Conservation (phyloP, 169 alveolate genomes). For the Plasmodium yoelii region DNA sequence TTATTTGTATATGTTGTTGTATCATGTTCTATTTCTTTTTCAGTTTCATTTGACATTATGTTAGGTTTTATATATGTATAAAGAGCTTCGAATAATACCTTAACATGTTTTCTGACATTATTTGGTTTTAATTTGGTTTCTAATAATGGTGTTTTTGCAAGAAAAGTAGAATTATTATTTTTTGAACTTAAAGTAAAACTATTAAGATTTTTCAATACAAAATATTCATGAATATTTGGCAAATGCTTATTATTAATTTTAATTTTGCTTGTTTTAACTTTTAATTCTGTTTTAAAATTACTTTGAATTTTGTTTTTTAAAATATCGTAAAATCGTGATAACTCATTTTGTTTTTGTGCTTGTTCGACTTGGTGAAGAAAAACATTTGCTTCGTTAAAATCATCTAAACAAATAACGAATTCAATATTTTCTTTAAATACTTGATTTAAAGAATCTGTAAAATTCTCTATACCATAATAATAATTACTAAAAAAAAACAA, state of each 20-base stretch:
- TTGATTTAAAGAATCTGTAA: constrained; percentile 18
- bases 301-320: constrained; percentile 22
- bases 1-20: constrained; percentile 4
- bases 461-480: constrained; percentile 53
- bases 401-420: constrained; percentile 44
- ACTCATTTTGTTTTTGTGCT: background rate
- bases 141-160: constrained; percentile 29
- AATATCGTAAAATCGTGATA: constrained; percentile 33
- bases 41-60: background rate
- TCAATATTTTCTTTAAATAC: constrained; percentile 63
- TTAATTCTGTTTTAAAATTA: constrained; percentile 5
- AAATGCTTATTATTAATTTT: constrained; percentile 55
- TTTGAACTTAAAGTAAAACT: constrained; percentile 60
- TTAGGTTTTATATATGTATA: constrained; percentile 28
- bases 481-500: constrained; percentile 64
- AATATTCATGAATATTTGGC: constrained; percentile 69
- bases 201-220: constrained; percentile 40
- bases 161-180: constrained; percentile 12
- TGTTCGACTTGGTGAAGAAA: constrained; percentile 28
- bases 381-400: constrained; percentile 23
- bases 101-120: constrained; percentile 2
- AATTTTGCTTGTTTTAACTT: constrained; percentile 18
- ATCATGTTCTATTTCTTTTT: background rate
- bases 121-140: constrained; percentile 44
- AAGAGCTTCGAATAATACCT: constrained; percentile 35